Conservation (phyloP, 352 stramenopile genomes). For the Phytophthora parvispora region DNA sequence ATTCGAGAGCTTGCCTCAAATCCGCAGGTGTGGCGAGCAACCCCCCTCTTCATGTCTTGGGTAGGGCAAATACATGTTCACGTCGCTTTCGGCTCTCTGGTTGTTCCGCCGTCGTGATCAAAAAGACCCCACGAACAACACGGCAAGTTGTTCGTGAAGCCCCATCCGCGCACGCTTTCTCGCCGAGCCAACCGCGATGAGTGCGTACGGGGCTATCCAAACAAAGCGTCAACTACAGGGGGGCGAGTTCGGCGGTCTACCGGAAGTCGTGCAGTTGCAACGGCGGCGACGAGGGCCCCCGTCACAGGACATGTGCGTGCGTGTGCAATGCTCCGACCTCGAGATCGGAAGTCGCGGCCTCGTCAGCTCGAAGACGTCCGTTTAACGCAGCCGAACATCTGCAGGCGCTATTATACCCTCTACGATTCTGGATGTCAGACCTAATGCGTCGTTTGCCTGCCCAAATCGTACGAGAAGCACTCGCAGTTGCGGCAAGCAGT, state of each 20-base stretch:
- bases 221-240: conserved; percentile 9
- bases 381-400: too few relatives aligned
- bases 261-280: conserved; percentile 9
- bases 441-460: neutral
- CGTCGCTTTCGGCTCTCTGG: too few relatives aligned
- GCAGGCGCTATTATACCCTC: too few relatives aligned
- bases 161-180: too few relatives aligned
- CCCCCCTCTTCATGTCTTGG: neutral
- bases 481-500: too few relatives aligned
- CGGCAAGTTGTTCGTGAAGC: too few relatives aligned
- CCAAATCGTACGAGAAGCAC: neutral
- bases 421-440: neutral
- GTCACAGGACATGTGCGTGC: conserved; percentile 14
- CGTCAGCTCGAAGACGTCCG: neutral
- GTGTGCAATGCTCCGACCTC: conserved; percentile 5
- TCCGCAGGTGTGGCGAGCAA: neutral
- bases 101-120: too few relatives aligned
- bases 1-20: neutral
- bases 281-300: conserved; percentile 6
- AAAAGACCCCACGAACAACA: too few relatives aligned
- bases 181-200: neutral
- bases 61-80: too few relatives aligned
- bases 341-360: conserved; percentile 1
- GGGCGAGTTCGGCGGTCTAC: conserved; percentile 8
- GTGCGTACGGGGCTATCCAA: neutral